Evolutionary conservation across 192 early-diverging fungal genomes (phyloP).

Genomic region (Entophlyctis helioformis): DNA sequence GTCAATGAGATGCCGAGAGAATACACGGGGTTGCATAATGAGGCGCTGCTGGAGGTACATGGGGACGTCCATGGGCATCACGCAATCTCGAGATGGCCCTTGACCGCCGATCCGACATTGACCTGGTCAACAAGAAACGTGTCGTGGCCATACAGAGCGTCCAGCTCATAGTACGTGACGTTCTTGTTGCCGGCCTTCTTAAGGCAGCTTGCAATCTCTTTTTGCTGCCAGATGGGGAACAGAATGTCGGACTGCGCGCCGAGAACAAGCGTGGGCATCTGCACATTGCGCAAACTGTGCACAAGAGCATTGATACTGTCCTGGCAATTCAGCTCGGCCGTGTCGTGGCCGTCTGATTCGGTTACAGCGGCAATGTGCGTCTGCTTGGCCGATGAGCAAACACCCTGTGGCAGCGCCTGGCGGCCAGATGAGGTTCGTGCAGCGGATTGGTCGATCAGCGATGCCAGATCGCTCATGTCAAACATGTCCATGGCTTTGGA

Average conservation of each 20-base stretch:
- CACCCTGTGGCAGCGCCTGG: too few species aligned
- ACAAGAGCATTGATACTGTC: too few species aligned
- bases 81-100: constrained; percentile 63
- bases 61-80: too few species aligned
- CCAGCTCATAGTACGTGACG: constrained; percentile 95
- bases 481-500: constrained; percentile 99
- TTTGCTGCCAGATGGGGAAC: constrained; percentile 91
- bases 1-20: too few species aligned
- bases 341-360: too few species aligned
- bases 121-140: constrained; percentile 87
- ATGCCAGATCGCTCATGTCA: constrained; percentile 49
- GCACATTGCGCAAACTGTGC: constrained; percentile 53
- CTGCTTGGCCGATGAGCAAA: too few species aligned
- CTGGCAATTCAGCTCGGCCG: neutral
- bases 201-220: constrained; percentile 87
- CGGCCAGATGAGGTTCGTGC: too few species aligned
- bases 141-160: constrained; percentile 95
- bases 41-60: too few species aligned
- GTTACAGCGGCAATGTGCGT: neutral
- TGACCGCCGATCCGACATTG: constrained; percentile 87
- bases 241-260: constrained; percentile 93
- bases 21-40: too few species aligned
- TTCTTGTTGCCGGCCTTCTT: constrained; percentile 69
- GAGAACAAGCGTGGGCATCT: constrained; percentile 76
- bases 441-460: neutral